Base-by-base conservation (phyloP, 2,329 filamentous ascomycete species). In the Neopestalotiopsis sp. region DNA sequence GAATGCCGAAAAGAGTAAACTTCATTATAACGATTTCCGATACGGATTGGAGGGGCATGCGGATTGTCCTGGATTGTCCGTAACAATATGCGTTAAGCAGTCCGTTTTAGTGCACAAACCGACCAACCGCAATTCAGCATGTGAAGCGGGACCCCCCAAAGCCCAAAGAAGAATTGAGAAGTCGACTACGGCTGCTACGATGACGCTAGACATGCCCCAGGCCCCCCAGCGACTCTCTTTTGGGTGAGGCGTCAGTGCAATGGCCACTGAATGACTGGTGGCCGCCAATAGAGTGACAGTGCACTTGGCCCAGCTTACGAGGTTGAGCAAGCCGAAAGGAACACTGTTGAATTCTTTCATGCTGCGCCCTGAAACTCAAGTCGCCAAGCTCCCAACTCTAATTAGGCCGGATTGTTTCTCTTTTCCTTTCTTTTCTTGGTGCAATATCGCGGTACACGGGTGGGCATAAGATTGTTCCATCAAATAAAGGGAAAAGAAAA, bases 291-390 rank as follows among this genome's bases (percentile, higher is more conserved):
- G 57, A 59, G 24, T 30, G 57, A 24, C 13, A 52, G 45, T 7
- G 14, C 24, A 14, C 10, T 59, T 24, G 24, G 57, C 10, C 57
- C 57, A 28, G 24, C 57, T 32, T 61, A 38, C n/a, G 59, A 34
- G 59, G 59, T 61, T 59, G 57, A 59, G 57, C 32, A 34, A 38
- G 45, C 45, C 45, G 17, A 52, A 52, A 52, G 42, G 59, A 38
- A 61, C 59, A 61, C 32, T 61, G 32, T 61, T 61, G 30, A 61
- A 61, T 61, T 30, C 59, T 34, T 40, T 61, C 14, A 34, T 12
- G 32, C 59, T 61, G 59, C 59, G 32, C 59, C 59, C 59, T 61
- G 59, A 61, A 61, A 61, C 59, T 61, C 59, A 61, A 61, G 59
- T 10, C 17, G n/a, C 17, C 34, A 61, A 61, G 59, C 59, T 61